Evolutionary conservation across 352 stramenopile species (phyloP).

Genomic region (Phytophthora megakarya): DNA sequence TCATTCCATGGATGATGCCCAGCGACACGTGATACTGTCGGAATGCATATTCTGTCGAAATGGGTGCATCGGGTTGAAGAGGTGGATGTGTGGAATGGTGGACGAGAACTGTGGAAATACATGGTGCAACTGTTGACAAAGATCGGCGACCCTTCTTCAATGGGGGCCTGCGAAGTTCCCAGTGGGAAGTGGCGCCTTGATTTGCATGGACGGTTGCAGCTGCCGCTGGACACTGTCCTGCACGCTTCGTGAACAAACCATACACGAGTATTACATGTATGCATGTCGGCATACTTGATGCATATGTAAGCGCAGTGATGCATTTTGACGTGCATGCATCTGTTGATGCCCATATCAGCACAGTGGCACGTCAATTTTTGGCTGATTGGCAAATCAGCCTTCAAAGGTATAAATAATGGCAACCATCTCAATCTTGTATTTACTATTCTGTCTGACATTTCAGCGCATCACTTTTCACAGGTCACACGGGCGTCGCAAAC

Average conservation of each 20-base stretch:
- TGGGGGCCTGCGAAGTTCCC: neutral
- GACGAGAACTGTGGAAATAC: neutral
- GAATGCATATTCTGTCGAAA: conserved; percentile 15
- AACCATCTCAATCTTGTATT: neutral
- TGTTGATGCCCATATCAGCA: neutral
- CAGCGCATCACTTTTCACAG: neutral
- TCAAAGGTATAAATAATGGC: neutral
- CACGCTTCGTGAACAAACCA: neutral
- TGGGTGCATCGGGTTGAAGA: neutral
- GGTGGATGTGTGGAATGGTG: neutral
- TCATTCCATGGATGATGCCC: conserved; percentile 24
- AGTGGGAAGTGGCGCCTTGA: conserved; percentile 1
- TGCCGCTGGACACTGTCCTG: conserved; percentile 3
- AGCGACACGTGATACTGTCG: conserved; percentile 13
- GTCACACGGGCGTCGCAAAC: neutral
- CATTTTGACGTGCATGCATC: too few species aligned
- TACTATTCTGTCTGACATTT: neutral
- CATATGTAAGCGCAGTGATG: too few species aligned
- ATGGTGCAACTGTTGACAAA: conserved; percentile 17
- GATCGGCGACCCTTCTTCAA: conserved; percentile 32
- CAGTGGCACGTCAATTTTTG: neutral
- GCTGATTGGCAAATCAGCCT: neutral
- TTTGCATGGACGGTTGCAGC: conserved; percentile 25
- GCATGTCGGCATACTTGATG: too few species aligned
- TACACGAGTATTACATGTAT: too few species aligned